Percentiles rank a stretch among this genome's conserved stretches.
phyloP scores from a whole-genome alignment of 805 yeast species.

The Wickerhamomyces tratensis region DNA sequence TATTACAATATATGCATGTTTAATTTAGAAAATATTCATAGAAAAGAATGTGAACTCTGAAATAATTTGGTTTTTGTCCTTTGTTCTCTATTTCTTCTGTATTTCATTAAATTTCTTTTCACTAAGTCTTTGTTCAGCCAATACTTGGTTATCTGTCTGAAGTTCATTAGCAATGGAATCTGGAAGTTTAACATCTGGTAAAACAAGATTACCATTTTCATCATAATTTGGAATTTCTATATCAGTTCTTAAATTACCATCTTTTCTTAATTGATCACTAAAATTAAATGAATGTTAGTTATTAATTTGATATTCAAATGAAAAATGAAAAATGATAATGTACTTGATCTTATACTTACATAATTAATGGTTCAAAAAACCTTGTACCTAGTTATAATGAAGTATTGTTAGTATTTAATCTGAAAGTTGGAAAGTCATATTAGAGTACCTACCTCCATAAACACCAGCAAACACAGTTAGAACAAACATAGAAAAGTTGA shows the following conservation, averaged over 20 bases:
- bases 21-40: no score
- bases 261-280: constrained; percentile 54
- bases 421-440: not conserved
- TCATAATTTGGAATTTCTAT: constrained; percentile 46
- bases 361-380: constrained; percentile 67
- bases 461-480: constrained; percentile 28
- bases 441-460: constrained; percentile 24
- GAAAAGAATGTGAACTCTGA: not conserved
- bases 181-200: constrained; percentile 11
- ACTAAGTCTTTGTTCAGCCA: not conserved
- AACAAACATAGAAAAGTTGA: constrained; percentile 16
- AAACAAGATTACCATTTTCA: constrained; percentile 28
- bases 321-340: not conserved
- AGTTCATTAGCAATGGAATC: not conserved
- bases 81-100: no score
- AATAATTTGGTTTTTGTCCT: not conserved
- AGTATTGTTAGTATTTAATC: not conserved
- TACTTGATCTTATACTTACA: constrained; percentile 31
- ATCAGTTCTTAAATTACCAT: constrained; percentile 55
- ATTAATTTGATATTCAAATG: not conserved
- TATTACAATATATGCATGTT: no score
- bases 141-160: not conserved
- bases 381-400: constrained; percentile 31
- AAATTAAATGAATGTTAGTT: constrained; percentile 2
- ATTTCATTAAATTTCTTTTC: not conserved